Base-by-base conservation (phyloP, 208 protist species). In the Novymonas esmeraldas region DNA sequence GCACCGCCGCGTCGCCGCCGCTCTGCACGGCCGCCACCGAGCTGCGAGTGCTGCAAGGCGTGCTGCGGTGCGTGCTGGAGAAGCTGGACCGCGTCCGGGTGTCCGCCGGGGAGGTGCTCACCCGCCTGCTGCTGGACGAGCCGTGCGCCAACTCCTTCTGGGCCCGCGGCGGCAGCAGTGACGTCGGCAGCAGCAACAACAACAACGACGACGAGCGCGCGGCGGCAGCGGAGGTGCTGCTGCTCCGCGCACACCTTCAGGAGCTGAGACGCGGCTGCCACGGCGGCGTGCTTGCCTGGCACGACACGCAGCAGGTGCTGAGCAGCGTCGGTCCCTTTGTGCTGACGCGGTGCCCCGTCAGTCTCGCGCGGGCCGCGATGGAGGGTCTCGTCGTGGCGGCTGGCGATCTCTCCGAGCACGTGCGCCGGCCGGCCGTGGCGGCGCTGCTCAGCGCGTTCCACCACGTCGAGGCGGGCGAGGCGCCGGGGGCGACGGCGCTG, bases 81-180 rank as follows among this genome's bases (percentile, higher is more conserved):
- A 98, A 98, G 76, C 84, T 98, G 6, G 95, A 98, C 76, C 79
- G 85, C 29, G 77, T 98, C 31, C 93, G 97, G 50, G 77, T 68
- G 5, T 74, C 69, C 3, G 89, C 87, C 0, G 82, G 87, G 0
- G 45, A 33, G 18, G 76, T 81, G 20, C 50, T 97, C 22, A 31
- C 64, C 13, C 33, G 45, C 4, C 59, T 93, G 5, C 57, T 95
- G 14, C 55, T 81, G 3, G 38, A 29, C 11, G 46, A 72, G 22
- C 63, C 56, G 57, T 65, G 46, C 38, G 42, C 3, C 10, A 54
- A 39, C 24, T 44, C 49, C 33, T 36, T 59, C n/a, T 41, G 49
- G 39, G 20, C 34, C 14, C 34, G n/a, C 18, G 57, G 56, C n/a
- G 26, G 38, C 29, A 45, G 24, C 62, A 29, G 31, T 14, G 36